These are phyloP conservation scores for Penicillium coprophilum DNA, from an alignment of 495 filamentous ascomycete species.

Conservation along the genomic window DNA sequence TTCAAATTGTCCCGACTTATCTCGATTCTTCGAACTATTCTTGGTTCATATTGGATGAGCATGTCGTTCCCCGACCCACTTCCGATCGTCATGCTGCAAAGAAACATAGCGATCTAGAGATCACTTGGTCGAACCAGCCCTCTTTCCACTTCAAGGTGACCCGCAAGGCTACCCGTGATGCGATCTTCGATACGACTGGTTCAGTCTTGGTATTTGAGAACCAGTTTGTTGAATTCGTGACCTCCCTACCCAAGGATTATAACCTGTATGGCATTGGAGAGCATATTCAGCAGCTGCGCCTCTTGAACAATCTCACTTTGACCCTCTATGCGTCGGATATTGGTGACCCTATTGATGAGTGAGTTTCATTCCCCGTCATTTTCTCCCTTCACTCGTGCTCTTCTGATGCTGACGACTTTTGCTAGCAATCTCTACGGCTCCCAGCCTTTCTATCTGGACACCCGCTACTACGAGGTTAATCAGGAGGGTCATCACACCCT, in stretches of 20 bases:
- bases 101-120: slow-evolving; percentile 50
- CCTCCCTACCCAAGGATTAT: slow-evolving; percentile 56
- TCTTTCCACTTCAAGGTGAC: slow-evolving; percentile 59
- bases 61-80: slow-evolving; percentile 59
- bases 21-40: slow-evolving; percentile 63
- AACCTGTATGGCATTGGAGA: slow-evolving; percentile 66
- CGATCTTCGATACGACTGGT: slow-evolving; percentile 56
- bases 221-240: slow-evolving; percentile 64
- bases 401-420: background rate
- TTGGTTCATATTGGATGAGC: slow-evolving; percentile 65
- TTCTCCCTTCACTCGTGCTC: background rate
- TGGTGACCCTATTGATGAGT: slow-evolving; percentile 59
- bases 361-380: slow-evolving; percentile 9
- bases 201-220: slow-evolving; percentile 60
- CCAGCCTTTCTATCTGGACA: slow-evolving; percentile 65
- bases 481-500: slow-evolving; percentile 53
- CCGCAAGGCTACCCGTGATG: slow-evolving; percentile 56
- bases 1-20: slow-evolving; percentile 59
- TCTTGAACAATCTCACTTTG: slow-evolving; percentile 58
- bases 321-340: slow-evolving; percentile 73
- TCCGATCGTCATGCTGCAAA: slow-evolving; percentile 39
- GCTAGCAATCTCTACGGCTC: slow-evolving; percentile 58
- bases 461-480: slow-evolving; percentile 60
- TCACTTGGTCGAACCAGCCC: slow-evolving; percentile 59
- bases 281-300: slow-evolving; percentile 56